phyloP scores from a whole-genome alignment of 768 basidiomycete genomes.

The Tephrocybe sp. region DNA sequence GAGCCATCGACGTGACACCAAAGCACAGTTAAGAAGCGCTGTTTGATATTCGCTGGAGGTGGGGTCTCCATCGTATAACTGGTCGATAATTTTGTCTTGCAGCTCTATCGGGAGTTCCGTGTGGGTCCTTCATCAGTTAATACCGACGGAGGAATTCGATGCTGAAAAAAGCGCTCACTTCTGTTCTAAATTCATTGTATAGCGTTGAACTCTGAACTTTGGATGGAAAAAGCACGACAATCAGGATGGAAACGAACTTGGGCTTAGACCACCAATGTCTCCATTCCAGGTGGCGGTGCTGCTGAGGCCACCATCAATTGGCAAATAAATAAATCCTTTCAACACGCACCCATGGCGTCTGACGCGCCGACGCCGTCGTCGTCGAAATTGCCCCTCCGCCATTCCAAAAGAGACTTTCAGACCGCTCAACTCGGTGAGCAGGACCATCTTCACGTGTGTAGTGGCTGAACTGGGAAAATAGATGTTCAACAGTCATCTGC shows the following conservation, averaged over 20 bases:
- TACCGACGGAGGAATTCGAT: background rate
- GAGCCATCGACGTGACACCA: background rate
- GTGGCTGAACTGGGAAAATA: conserved; percentile 21
- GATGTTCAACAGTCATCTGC: conserved; percentile 65
- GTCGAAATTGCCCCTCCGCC: background rate
- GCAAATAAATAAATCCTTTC: conserved; percentile 3
- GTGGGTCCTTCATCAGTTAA: background rate
- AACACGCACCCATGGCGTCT: background rate
- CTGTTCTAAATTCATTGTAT: background rate
- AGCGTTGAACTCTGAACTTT: background rate
- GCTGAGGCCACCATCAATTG: conserved; percentile 1
- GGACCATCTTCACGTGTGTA: background rate
- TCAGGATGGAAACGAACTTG: background rate
- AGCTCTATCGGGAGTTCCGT: background rate
- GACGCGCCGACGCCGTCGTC: conserved; percentile 6
- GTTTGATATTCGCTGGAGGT: background rate
- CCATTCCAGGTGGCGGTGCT: background rate
- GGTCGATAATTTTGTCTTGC: conserved; percentile 1
- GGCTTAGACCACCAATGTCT: background rate
- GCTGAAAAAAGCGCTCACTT: background rate
- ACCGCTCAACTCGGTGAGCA: conserved; percentile 6
- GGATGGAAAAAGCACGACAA: background rate
- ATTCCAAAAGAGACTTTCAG: conserved; percentile 4
- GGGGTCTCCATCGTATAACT: background rate
- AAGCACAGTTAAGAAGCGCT: background rate